Evolutionary conservation across 805 yeast genomes (phyloP), one percentile per base, ranked within the genome.

Genomic region (Ogataea salicorniae): DNA sequence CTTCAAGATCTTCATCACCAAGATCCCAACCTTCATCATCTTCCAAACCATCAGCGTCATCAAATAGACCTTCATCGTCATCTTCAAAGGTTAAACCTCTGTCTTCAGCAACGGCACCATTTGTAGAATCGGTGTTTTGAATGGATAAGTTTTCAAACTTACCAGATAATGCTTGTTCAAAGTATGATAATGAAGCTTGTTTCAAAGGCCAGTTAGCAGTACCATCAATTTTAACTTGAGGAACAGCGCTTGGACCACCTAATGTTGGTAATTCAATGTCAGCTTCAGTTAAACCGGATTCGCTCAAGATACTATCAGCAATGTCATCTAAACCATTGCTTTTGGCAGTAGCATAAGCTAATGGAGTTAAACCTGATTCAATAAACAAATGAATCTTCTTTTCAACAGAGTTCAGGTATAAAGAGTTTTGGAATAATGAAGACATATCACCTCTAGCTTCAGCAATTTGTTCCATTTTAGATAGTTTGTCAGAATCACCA

Each of bases 341-440:
- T 65, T 86, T 87, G 20, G 99, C 97, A 52, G 90, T 77, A 13
- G 97, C 87, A 65, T 91, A 95, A 2, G 98, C 99, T 59, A 95
- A 77, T 6, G 98, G 90, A 43, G 77, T 71, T 68, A 91, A 75
- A 37, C 97, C 97, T 43, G 86, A 82, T 56, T 84, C 81, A 43
- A 84, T 77, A 56, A 87, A 83, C 14, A 85, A 79, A 56, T 79
- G 74, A 37, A 91, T 79, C 64, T 97, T 81, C 62, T 84, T 80
- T 59, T 83, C 84, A 38, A 83, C 75, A 47, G 88, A 84, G 61
- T 86, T 83, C 61, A 80, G 76, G 69, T 83, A 92, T 48, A 91
- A 68, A 22, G 94, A 80, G 59, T 90, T 91, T 61, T 88, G 94
- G 60, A 94, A 77, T 61, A 89, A 75, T 37, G 96, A 83, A 22